Base-by-base conservation (phyloP, 2,329 filamentous ascomycete genomes). In the Trichoderma sp. region DNA sequence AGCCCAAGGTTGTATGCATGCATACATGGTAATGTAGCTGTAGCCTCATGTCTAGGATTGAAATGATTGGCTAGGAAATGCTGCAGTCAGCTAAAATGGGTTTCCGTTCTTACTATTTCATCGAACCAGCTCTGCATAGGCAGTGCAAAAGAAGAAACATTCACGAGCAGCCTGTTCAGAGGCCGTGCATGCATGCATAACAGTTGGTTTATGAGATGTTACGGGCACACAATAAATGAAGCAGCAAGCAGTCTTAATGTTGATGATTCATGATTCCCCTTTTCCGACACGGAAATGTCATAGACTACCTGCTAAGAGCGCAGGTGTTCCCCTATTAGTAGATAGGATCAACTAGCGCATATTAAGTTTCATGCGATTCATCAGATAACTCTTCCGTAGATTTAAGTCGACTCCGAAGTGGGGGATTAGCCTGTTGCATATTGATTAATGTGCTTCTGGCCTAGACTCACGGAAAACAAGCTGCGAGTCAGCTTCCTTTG, bases 401-500 rank as follows among this genome's bases (percentile, higher is more conserved):
- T 16, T 53, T 21, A 24, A 21, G 4, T 45, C 16, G 11, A 24
- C n/a, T 31, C 8, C 18, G 18, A 33, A 53, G 41, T 53, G 41
- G 68, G 35, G 35, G 18, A 71, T 24, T 18, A 9, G 56, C 24
- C 4, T 71, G 69, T 72, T 72, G 59, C 59, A 72, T 64, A 12
- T 72, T 72, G n/a, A 72, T 45, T 53, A 24, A 27, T 2, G 33
- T 9, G 5, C 38, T 27, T 41, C 27, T 41, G 8, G 38, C 3
- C 18, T 31, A 67, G 38, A 3, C 35, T 38, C 56, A 29, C 18
- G 24, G 31, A n/a, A 65, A 27, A 65, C 65, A 24, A 24, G 12
- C 21, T 68, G 59, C 69, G 69, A 72, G 69, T 72, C 69, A 64
- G 69, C 14, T 53, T 53, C 9, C 38, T 64, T 50, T 53, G 38